Base-by-base conservation (phyloP, 306 rosid genomes). In the Datisca glomerata region DNA sequence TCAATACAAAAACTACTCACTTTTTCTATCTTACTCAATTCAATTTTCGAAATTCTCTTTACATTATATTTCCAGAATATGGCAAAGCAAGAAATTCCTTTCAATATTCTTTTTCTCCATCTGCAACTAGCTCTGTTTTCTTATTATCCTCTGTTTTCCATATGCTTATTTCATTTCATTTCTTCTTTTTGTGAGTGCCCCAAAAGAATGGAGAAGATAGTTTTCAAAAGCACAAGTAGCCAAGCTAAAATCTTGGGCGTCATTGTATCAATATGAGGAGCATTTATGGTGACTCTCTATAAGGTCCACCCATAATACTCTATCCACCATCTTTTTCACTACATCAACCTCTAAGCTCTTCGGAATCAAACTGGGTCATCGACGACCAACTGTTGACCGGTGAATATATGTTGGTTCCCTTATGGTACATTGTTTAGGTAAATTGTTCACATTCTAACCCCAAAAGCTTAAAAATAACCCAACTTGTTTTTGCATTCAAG, bases 361-460 rank as follows among this genome's bases (percentile, higher is more conserved):
- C 83, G 14, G 61, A 68, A 13, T 45, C 49, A 49, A 65, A 47
- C 48, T 86, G 92, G 92, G 56, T 56, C 19, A n/a, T 79, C 49
- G 96, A 94, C 39, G 91, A 77, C 55, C 65, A 81, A 47, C 61
- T 79, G 17, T 69, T 86, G 2, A 70, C 78, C 27, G 75, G 59
- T 31, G 75, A 78, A 43, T 78, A 81, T 41, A 64, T 79, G 21
- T 62, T 86, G 45, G 68, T 86, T 29, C 78, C 96, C 38, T 43
- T 81, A 1, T 81, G 94, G 94, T 70, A 68, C 60, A 67, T 86
- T 58, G 58, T 68, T 22, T 92, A 78, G 86, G 96, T 86, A 73
- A 12, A 18, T 18, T 46, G 13, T 34, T 37, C 15, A 13, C 19
- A 24, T 13, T 12, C 43, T 15, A 8, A 17, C 12, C 12, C 36